Conservation (phyloP, 495 filamentous ascomycete genomes). For the Cercophora newfieldiana region DNA sequence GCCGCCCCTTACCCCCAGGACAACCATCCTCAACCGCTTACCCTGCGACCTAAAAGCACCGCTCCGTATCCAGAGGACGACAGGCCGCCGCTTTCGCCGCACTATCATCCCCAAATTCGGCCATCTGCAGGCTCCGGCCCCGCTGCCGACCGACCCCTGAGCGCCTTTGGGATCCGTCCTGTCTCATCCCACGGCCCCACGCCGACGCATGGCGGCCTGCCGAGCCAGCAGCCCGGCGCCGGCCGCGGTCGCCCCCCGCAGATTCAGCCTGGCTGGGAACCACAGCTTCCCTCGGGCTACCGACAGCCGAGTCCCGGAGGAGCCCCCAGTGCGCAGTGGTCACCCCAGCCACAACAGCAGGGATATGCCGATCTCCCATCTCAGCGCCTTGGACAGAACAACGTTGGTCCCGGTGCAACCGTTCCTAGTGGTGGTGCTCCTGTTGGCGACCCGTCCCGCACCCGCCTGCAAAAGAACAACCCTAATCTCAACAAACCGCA, state of each 20-base stretch:
- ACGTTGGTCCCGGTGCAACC: constrained; percentile 13
- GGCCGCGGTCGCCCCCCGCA: constrained; percentile 26
- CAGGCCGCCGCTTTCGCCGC: constrained; percentile 33
- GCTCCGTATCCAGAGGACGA: constrained; percentile 70
- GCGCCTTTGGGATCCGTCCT: constrained; percentile 66
- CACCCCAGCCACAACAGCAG: constrained; percentile 21
- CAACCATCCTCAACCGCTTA: constrained; percentile 32
- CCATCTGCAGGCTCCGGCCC: constrained; percentile 40
- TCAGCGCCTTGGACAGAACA: constrained; percentile 19
- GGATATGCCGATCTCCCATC: constrained; percentile 16
- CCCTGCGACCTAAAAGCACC: constrained; percentile 48
- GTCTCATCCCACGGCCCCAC: constrained; percentile 28
- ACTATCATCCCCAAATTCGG: constrained; percentile 40
- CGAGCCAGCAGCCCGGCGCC: constrained; percentile 17
- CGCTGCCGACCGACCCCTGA: constrained; percentile 58
- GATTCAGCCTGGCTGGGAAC: constrained; percentile 44
- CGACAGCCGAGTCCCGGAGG: constrained; percentile 41
- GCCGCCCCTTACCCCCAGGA: constrained; percentile 58
- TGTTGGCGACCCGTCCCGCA: constrained; percentile 30
- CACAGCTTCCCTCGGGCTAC: constrained; percentile 44
- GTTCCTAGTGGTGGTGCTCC: constrained; percentile 21
- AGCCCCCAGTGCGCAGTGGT: constrained; percentile 15
- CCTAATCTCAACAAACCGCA: constrained; percentile 27
- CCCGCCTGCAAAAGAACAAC: constrained; percentile 42
- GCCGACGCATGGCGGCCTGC: constrained; percentile 14